Base-by-base conservation (phyloP, 2,329 filamentous ascomycete genomes). In the Curvularia spicifera region DNA sequence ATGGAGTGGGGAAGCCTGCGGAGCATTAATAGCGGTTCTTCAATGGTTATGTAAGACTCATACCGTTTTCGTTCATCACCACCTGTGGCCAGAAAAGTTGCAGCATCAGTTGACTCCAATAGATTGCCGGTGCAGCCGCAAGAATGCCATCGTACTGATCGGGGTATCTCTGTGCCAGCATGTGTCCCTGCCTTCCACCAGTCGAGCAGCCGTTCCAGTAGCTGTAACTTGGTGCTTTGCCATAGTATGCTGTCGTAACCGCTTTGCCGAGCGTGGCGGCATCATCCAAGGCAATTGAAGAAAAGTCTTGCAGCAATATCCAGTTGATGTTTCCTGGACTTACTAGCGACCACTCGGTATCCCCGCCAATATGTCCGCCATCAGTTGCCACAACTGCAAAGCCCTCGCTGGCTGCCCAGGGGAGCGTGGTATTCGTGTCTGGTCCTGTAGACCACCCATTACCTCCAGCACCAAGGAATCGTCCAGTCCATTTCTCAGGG, bases 271-370 rank as follows among this genome's bases (percentile, higher is more conserved):
- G 61, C 7, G 60, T 57, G 3, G 60, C 49, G 8, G 60, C 56
- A 35, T 79, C 78, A 15, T 75, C 64, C 1, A 80, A 43, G 5
- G 72, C 58, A 1, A 70, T 61, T 0, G 66, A 72, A 0, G 70
- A 71, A 12, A 77, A 72, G 52, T 79, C 71, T 43, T 73, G 59
- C 2, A 79, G 55, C 2, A 65, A 47, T 7, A 63, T 33, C 52
- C 63, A 64, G n/a, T 72, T 62, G 28, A 71, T 22, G 10, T 66
- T 64, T 5, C 64, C 62, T 37, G 69, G 58, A 12, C 48, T 46
- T n/a, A 54, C 37, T 3, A 63, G 40, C 7, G 57, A 47, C 61
- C 59, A 69, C 40, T 52, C 43, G 9, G 42, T 49, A 10, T 54
- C 29, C 9, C 56, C 51, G 1, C 53, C 60, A 9, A 49, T 31